These are phyloP conservation scores for Leccinum griseonigrum DNA, from an alignment of 1,284 basidiomycete species.

Conservation along the genomic window DNA sequence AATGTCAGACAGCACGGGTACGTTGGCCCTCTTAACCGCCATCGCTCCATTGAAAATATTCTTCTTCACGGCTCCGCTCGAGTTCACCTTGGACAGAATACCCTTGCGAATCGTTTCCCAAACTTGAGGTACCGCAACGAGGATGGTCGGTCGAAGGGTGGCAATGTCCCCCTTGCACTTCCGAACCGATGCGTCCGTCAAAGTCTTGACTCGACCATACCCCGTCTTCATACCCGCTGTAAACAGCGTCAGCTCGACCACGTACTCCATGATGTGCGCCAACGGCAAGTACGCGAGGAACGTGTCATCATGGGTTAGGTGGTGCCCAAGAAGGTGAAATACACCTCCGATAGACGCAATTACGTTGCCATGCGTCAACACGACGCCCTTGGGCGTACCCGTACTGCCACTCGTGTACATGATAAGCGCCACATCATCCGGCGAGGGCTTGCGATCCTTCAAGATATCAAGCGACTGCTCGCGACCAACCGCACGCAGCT, in stretches of 20 bases:
- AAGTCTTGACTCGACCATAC: slow-evolving; percentile 94
- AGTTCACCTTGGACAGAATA: slow-evolving; percentile 77
- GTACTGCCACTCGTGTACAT: slow-evolving; percentile 98
- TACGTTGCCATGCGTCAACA: slow-evolving; percentile 87
- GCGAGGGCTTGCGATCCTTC: slow-evolving; percentile 53
- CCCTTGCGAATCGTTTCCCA: slow-evolving; percentile 95
- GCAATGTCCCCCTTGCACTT: slow-evolving; percentile 90
- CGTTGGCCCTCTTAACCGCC: slow-evolving; percentile 60
- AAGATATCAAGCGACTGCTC: slow-evolving; percentile 50
- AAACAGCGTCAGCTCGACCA: slow-evolving; percentile 70
- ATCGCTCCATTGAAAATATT: slow-evolving; percentile 72
- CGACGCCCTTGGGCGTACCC: slow-evolving; percentile 91
- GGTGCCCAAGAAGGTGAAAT: slow-evolving; percentile 73
- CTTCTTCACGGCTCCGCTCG: slow-evolving; percentile 68
- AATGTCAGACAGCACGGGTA: slow-evolving; percentile 66
- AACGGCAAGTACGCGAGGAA: slow-evolving; percentile 92
- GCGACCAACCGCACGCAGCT: slow-evolving; percentile 67
- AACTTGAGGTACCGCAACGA: slow-evolving; percentile 91
- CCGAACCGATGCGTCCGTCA: slow-evolving; percentile 87
- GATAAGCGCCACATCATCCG: slow-evolving; percentile 80
- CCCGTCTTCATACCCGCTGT: slow-evolving; percentile 77
- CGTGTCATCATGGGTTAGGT: slow-evolving; percentile 65
- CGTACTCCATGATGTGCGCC: slow-evolving; percentile 87
- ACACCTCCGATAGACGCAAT: slow-evolving; percentile 83
- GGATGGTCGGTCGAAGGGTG: slow-evolving; percentile 79